Evolutionary conservation across 75 land plant species (phyloP), one percentile per base, ranked within the genome.

Genomic region (Pinus albicaulis): DNA sequence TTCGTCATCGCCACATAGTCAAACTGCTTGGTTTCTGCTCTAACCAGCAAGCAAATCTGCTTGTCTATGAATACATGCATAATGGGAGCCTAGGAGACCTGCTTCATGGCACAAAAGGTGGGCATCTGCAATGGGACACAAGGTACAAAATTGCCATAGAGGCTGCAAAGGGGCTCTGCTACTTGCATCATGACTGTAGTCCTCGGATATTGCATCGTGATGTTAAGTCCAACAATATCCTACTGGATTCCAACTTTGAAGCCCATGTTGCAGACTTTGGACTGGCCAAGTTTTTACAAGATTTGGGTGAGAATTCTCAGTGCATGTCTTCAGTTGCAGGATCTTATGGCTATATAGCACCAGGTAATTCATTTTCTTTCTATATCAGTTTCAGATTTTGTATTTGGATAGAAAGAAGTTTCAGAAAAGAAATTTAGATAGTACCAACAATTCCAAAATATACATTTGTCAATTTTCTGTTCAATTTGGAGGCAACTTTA

Each of bases 271-370:
- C 94, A 25, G 96, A 93, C 61, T 93, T 93, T 80, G 96, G 96
- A 6, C 86, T 93, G 0, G 96, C 96, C 15, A 94, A 90, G 77
- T 84, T 80, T 63, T 65, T 92, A 53, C 84, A 82, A n/a, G 90
- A 86, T 20, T 76, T 72, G 16, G 83, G 81, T 5, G 55, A 57
- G 31, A 31, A 81, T 2, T 82, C 85, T 17, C 85, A 93, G 76
- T 86, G 91, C 83, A 95, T 95, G 98, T 94, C 98, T 23, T 86
- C 88, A n/a, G 82, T 94, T 59, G 98, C 91, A 28, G 98, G 98
- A 16, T 92, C 95, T 19, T 92, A 90, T 59, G 98, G 98, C 76
- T 94, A 94, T 82, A 94, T 94, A 52, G 98, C 98, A 38, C 98
- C 98, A 77, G 97, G 97, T 94, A 82, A 19, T 41, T 75, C 48